phyloP scores from a whole-genome alignment of 306 rosid genomes.

The Carpinus viminea region DNA sequence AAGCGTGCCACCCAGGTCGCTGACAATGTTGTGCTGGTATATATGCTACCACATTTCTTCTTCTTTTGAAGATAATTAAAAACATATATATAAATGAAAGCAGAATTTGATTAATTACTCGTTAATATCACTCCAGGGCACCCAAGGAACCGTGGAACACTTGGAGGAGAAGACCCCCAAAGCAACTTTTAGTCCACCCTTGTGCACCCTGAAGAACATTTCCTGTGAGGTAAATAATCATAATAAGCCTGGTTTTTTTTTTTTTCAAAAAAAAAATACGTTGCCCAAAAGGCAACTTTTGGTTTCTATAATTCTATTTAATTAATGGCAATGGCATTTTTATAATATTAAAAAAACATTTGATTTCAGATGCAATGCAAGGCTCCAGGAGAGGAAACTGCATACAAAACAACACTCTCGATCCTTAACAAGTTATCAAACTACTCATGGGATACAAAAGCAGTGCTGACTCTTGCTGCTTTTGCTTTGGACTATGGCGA shows the following conservation, averaged over 20 bases:
- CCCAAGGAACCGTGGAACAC: not conserved
- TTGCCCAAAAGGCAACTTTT: too few relatives aligned
- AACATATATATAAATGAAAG: too few relatives aligned
- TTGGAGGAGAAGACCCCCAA: conserved; percentile 6
- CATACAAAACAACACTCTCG: not conserved
- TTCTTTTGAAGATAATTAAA: not conserved
- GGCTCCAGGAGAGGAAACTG: conserved; percentile 3
- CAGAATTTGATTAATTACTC: not conserved
- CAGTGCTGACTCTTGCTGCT: conserved; percentile 67
- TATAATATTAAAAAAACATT: too few relatives aligned
- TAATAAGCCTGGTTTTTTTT: too few relatives aligned
- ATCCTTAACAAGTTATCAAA: conserved; percentile 29
- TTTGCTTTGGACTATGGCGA: conserved; percentile 69
- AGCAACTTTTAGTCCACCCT: conserved; percentile 1
- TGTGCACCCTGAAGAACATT: conserved; percentile 5
- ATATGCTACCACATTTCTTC: not conserved
- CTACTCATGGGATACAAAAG: conserved; percentile 71
- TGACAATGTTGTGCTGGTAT: conserved; percentile 20
- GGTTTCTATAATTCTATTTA: too few relatives aligned
- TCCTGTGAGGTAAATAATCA: not conserved
- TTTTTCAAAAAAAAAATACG: too few relatives aligned
- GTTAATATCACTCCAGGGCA: not conserved
- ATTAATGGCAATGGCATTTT: too few relatives aligned
- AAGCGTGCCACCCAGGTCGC: conserved; percentile 29
- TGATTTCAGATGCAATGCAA: conserved; percentile 5